Percentiles rank a stretch among this genome's conserved stretches.
Conservation (phyloP, 495 filamentous ascomycete genomes). For the Xylaria flabelliformis region DNA sequence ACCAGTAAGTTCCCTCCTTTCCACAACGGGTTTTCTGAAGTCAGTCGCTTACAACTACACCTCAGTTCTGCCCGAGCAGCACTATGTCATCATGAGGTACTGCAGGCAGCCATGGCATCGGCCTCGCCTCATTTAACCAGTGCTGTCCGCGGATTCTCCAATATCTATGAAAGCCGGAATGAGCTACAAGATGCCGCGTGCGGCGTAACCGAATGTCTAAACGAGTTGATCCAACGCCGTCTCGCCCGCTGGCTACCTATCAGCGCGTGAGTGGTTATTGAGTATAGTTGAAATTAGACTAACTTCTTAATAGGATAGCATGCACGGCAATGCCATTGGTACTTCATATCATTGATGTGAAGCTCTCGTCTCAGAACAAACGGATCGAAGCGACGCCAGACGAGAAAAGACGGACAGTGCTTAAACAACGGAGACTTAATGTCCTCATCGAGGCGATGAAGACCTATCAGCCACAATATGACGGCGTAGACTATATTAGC, state of each 20-base stretch:
- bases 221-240: conserved; percentile 41
- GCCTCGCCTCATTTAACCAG: conserved; percentile 36
- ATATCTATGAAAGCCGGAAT: conserved; percentile 44
- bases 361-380: conserved; percentile 40
- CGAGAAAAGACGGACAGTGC: conserved; percentile 32
- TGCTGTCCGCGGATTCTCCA: conserved; percentile 36
- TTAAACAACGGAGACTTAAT: conserved; percentile 46
- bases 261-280: conserved; percentile 38
- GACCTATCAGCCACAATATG: conserved; percentile 45
- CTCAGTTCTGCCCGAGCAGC: conserved; percentile 41
- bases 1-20: conserved; percentile 46
- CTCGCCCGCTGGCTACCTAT: conserved; percentile 44
- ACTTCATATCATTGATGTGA: conserved; percentile 45
- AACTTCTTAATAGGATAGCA: conserved; percentile 31
- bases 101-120: conserved; percentile 38
- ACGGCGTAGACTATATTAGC: conserved; percentile 44
- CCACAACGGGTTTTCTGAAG: background rate
- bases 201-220: conserved; percentile 44
- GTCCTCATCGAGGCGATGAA: conserved; percentile 47
- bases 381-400: conserved; percentile 22
- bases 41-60: conserved; percentile 21
- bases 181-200: conserved; percentile 44
- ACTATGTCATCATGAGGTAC: conserved; percentile 43
- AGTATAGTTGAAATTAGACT: background rate
- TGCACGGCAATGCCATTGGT: conserved; percentile 44